Conservation (phyloP, 1,139 yeast genomes). For the Nakaseomyces delphensis region DNA sequence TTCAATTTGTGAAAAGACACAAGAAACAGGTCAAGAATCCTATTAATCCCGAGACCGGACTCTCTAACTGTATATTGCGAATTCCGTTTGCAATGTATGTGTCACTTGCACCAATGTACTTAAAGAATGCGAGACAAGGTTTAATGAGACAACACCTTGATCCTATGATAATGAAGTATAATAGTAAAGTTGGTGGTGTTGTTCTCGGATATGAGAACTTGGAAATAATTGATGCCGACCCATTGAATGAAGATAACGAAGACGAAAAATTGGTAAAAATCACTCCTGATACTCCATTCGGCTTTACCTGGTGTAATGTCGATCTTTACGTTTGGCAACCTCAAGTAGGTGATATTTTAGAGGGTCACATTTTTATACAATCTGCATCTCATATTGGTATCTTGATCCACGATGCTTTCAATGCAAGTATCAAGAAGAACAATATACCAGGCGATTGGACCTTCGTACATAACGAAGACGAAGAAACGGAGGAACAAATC, state of each 20-base stretch:
- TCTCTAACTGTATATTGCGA: constrained; percentile 29
- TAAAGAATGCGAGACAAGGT: constrained; percentile 64
- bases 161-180: constrained; percentile 78
- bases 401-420: constrained; percentile 84
- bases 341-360: constrained; percentile 68
- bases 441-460: constrained; percentile 78
- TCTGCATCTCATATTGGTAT: constrained; percentile 93
- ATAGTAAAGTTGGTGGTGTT: constrained; percentile 66
- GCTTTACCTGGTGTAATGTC: constrained; percentile 80
- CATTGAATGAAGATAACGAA: constrained; percentile 27
- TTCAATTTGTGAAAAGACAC: constrained; percentile 24
- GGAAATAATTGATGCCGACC: constrained; percentile 36
- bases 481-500: constrained; percentile 18
- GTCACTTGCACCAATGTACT: constrained; percentile 76
- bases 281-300: constrained; percentile 76
- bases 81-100: constrained; percentile 63
- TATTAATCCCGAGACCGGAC: constrained; percentile 21
- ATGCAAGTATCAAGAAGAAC: constrained; percentile 81
- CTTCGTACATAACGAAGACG: constrained; percentile 62
- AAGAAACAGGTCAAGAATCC: constrained; percentile 26
- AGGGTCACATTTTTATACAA: constrained; percentile 85
- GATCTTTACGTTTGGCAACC: constrained; percentile 88
- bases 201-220: constrained; percentile 70
- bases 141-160: constrained; percentile 81
- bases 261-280: constrained; percentile 52